These are phyloP conservation scores for Fomitopsis betulina DNA, from an alignment of 1,284 basidiomycete species.

Conservation along the genomic window DNA sequence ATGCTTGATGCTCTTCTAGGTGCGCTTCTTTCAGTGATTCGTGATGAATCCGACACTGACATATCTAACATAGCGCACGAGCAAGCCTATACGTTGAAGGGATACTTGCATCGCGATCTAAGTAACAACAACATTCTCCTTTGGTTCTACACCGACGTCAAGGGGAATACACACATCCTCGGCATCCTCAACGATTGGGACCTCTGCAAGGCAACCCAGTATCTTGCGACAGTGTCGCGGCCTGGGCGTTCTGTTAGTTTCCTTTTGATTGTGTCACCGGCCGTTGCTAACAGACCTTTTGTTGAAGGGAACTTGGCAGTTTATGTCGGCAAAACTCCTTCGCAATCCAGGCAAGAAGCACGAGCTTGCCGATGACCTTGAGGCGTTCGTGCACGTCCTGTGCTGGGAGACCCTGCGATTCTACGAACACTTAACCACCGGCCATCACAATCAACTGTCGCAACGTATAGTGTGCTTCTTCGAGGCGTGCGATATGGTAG, in stretches of 20 bases:
- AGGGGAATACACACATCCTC: neutral
- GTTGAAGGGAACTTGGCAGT: slow-evolving; percentile 12
- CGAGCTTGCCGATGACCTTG: slow-evolving; percentile 8
- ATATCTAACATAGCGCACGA: neutral
- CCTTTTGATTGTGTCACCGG: no score
- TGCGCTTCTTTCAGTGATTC: no score
- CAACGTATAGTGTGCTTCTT: no score
- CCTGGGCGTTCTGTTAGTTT: neutral
- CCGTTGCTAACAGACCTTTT: no score
- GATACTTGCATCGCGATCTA: slow-evolving; percentile 3
- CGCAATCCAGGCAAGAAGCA: neutral
- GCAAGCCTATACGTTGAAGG: neutral
- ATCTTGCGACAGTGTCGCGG: neutral
- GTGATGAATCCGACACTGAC: neutral
- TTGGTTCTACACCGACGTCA: neutral
- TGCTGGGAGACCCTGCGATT: slow-evolving; percentile 3
- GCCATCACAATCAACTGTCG: neutral
- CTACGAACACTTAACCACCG: neutral
- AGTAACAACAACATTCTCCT: slow-evolving; percentile 5
- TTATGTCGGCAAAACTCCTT: slow-evolving; percentile 9
- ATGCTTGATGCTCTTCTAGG: slow-evolving; percentile 4
- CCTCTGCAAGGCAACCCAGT: neutral
- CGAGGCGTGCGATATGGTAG: no score
- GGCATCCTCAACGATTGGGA: slow-evolving; percentile 7
- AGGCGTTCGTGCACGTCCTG: slow-evolving; percentile 8